Percentiles rank a stretch among this genome's conserved stretches.
Evolutionary conservation across 371 early-diverging fungal species (phyloP).

Genomic region (Paraphysoderma sedebokerense): DNA sequence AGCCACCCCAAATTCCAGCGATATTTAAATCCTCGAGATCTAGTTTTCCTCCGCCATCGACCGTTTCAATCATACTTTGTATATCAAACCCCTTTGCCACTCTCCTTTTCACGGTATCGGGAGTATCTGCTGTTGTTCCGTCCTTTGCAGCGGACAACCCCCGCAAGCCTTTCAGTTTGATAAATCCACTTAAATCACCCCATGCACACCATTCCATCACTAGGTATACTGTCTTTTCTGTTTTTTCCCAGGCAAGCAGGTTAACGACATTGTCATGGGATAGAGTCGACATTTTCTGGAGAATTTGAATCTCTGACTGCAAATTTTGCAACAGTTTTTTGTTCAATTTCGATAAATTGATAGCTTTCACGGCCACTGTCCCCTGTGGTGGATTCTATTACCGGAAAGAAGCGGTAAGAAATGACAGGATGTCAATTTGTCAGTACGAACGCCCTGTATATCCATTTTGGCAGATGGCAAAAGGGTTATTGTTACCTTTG

Average conservation of each 20-base stretch:
- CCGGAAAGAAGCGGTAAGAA: too few species aligned
- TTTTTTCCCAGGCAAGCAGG: constrained; percentile 46
- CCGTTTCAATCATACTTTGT: too few species aligned
- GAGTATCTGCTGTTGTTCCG: too few species aligned
- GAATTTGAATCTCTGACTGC: constrained; percentile 78
- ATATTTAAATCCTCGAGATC: not conserved
- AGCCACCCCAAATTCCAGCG: not conserved
- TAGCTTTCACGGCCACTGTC: constrained; percentile 89
- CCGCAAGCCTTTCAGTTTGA: too few species aligned
- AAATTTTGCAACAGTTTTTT: constrained; percentile 74
- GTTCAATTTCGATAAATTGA: constrained; percentile 65
- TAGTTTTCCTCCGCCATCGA: not conserved
- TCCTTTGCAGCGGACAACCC: too few species aligned
- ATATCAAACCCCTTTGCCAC: too few species aligned
- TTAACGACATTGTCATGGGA: constrained; percentile 72
- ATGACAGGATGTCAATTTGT: too few species aligned
- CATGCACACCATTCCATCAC: constrained; percentile 1
- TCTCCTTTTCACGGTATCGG: too few species aligned
- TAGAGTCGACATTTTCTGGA: constrained; percentile 38
- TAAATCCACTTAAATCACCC: not conserved
- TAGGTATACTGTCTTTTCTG: not conserved
- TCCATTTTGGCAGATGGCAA: too few species aligned
- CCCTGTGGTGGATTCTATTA: too few species aligned
- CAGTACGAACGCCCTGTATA: too few species aligned
- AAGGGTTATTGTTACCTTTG: too few species aligned